Base-by-base conservation (phyloP, 495 filamentous ascomycete genomes). In the Podospora pseudoanserina region DNA sequence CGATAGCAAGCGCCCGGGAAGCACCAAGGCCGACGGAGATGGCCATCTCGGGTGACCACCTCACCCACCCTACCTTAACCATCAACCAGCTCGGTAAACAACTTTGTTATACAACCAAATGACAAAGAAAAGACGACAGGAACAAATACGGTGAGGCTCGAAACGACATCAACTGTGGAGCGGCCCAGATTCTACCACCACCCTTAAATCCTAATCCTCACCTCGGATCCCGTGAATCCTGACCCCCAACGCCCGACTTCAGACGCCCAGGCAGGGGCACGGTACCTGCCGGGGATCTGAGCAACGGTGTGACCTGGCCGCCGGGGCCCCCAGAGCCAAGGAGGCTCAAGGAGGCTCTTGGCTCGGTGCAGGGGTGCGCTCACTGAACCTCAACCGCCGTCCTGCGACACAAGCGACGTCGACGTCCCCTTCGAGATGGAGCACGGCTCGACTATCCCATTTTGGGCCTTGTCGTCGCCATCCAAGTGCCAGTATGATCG, bases 401-500 rank as follows among this genome's bases (percentile, higher is more conserved):
- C 63, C 64, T 71, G 69, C 69, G 66, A 72, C 72, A 69, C 72
- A 76, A 77, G 68, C 70, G 66, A 74, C 60, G 64, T 65, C 69
- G 66, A 74, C 60, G 64, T 65, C 67, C 67, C 62, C 44, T 61
- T 27, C n/a, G 32, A 62, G 28, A 59, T 63, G 57, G 60, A 23
- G 57, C 32, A 57, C 63, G 32, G 27, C 13, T 61, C 11, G 30
- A 28, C 66, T 54, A 67, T 67, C 54, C 67, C 64, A 57, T 55
- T 59, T 63, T 59, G 65, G 34, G 56, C 63, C 20, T 53, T 44
- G 56, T 56, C 39, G 60, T 28, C 30, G 28, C 39, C 61, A 30
- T 28, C 69, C 63, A 70, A 68, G 68, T 64, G 68, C 66, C 70
- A 68, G 75, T 75, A 70, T 78, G 76, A 75, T 77, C 73, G 65